Percentiles rank a stretch among this genome's conserved stretches.
phyloP scores from a whole-genome alignment of 2,329 filamentous ascomycete genomes.

The Cadophora luteo-olivacea region DNA sequence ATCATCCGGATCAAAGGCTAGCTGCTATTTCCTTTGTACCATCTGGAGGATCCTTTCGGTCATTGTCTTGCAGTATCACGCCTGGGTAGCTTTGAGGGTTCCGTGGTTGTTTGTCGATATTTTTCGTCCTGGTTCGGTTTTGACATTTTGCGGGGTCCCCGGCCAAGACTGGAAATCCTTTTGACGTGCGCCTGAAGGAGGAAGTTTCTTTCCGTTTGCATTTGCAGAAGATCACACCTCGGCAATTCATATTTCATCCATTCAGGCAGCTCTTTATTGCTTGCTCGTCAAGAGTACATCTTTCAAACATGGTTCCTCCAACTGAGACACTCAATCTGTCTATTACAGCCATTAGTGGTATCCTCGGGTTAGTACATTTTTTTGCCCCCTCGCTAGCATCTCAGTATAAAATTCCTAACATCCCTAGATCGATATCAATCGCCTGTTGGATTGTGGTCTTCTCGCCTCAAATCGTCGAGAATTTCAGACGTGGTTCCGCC shows the following conservation, averaged over 20 bases:
- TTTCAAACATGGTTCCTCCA: slow-evolving; percentile 50
- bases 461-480: slow-evolving; percentile 95
- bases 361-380: slow-evolving; percentile 70
- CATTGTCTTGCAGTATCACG: background rate
- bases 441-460: slow-evolving; percentile 97
- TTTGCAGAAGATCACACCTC: background rate
- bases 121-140: background rate
- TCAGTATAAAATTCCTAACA: slow-evolving; percentile 23
- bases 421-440: slow-evolving; percentile 83
- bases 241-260: background rate
- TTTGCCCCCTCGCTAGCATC: background rate
- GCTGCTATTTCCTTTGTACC: slow-evolving; percentile 6
- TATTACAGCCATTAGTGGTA: slow-evolving; percentile 89
- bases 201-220: background rate
- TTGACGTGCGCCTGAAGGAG: background rate
- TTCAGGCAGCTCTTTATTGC: too few relatives aligned
- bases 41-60: slow-evolving; percentile 9
- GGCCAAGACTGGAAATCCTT: slow-evolving; percentile 6
- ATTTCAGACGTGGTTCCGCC: slow-evolving; percentile 83
- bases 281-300: background rate
- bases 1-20: background rate
- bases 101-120: background rate
- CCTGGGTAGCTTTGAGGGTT: background rate
- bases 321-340: slow-evolving; percentile 71
- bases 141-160: slow-evolving; percentile 14